Base-by-base conservation (phyloP, 371 early-diverging fungal species). In the Paraphysoderma sedebokerense region DNA sequence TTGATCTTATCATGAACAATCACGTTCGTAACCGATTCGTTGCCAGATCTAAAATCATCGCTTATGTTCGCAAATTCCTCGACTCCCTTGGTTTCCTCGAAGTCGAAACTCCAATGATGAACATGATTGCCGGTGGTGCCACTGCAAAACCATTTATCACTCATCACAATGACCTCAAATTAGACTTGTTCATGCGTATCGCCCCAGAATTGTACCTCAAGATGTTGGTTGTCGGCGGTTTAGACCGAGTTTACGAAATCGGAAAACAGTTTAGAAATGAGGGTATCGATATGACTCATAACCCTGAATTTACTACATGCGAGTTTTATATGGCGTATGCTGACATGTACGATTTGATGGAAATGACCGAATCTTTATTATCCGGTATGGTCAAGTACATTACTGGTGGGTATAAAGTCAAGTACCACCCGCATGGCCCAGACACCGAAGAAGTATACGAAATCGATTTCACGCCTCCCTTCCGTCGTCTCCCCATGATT, bases 31-130 rank as follows among this genome's bases (percentile, higher is more conserved):
- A 92, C 62, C 90, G 89, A 72, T 97, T 99, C 61, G 67, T 85
- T 47, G 75, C 76, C 28, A 81, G 98, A 44, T 70, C 89, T 59
- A 85, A 85, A 62, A 83, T 98, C 59, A 85, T 98, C 61, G 79
- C 86, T 61, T 92, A 89, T 61, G 68, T 98, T 36, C 87, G 99
- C 55, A 70, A 78, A 35, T 99, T 86, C 78, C 72, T 99, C 49
- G 92, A 98, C 62, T 65, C 77, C 49, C 79, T 77, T 44, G 88
- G 86, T 37, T 99, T 99, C 77, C 63, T 99, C 42, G 99, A 99
- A 69, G 98, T 99, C 47, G 99, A 99, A 64, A 99, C 99, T n/a
- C 99, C 99, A 44, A 98, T 98, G 91, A 92, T 99, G 95, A 93
- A 92, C 79, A 79, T 82, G 75, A 92, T 95, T 66, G 93, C 98